Evolutionary conservation across 176 grass and related monocot genomes (phyloP), one percentile per base, ranked within the genome.

Genomic region (Saccharum officinarum): DNA sequence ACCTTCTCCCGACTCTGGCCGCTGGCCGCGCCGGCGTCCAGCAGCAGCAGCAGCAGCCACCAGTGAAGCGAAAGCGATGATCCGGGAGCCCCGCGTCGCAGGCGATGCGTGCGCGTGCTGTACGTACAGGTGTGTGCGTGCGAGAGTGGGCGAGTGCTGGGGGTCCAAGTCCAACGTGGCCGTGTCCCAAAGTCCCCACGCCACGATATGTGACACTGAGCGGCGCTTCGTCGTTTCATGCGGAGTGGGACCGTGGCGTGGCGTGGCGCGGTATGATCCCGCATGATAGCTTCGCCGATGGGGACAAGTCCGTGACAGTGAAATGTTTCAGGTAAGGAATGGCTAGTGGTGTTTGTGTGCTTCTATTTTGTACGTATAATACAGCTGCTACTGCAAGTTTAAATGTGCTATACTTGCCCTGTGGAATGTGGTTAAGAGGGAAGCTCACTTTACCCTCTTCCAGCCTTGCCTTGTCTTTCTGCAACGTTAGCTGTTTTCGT

Each of bases 1-100:
- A 99, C 93, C 80, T 99, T 99, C 85, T 96, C 92, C 20, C 73
- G 93, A 0, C 88, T 99, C 55, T 99, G 97, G 93, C 89, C 91
- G 60, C 73, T 76, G 15, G 36, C 82, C 69, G 38, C 83, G 62
- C 0, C 78, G 33, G n/a, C 36, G 20, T 2, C 69, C 39, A 25
- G 12, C 57, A 38, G 20, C 39, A 25, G 12, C 57, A 38, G 20
- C 60, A 66, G 47, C 52, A 2, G 33, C 20, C 57, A 3, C 9
- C 34, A 30, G 10, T 39, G 47, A 55, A 22, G 52, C 17, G 50
- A 52, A 52, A 50, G 49, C 50, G 50, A 54, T 20, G 50, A 7
- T 54, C 17, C 5, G 50, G 50, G 17, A 7, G 50, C 2, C 49
- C 6, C 47, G 15, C 10, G 5, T 17, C 49, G 49, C 15, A 18